Evolutionary conservation across 2,329 filamentous ascomycete species (phyloP).

Genomic region (Emmonsia crescens): DNA sequence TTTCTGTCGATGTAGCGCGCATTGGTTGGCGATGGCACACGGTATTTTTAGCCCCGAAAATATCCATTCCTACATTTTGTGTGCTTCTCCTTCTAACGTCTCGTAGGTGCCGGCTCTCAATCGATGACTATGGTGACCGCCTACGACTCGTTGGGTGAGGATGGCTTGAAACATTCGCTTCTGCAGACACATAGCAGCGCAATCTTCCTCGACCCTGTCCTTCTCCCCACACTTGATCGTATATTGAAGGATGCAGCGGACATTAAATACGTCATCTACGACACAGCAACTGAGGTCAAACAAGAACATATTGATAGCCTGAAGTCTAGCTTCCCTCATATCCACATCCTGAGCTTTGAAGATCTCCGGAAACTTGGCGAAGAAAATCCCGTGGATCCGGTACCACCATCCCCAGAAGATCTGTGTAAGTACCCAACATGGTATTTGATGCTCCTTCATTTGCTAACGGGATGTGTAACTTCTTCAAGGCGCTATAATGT

Average conservation of each 20-base stretch:
- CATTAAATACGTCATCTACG: constrained; percentile 45
- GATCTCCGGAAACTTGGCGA: constrained; percentile 43
- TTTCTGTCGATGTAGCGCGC: constrained; percentile 41
- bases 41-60: constrained; percentile 29
- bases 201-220: constrained; percentile 25
- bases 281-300: constrained; percentile 40
- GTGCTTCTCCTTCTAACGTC: constrained; percentile 5
- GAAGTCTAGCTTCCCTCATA: constrained; percentile 38
- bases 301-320: constrained; percentile 41
- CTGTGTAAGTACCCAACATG: constrained; percentile 25
- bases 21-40: constrained; percentile 79
- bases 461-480: neutral
- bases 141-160: constrained; percentile 27
- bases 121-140: constrained; percentile 73
- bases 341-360: constrained; percentile 42
- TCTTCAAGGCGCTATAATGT: constrained; percentile 54
- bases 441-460: neutral
- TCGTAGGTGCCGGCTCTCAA: constrained; percentile 58
- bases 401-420: constrained; percentile 60
- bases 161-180: constrained; percentile 25
- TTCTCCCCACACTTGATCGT: constrained; percentile 40
- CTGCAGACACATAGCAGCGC: constrained; percentile 22
- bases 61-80: neutral
- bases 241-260: constrained; percentile 43
- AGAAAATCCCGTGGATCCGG: constrained; percentile 56